Percentiles rank a stretch among this genome's conserved stretches.
Evolutionary conservation across 1,284 basidiomycete species (phyloP).

Genomic region (Phlebopus sp.): DNA sequence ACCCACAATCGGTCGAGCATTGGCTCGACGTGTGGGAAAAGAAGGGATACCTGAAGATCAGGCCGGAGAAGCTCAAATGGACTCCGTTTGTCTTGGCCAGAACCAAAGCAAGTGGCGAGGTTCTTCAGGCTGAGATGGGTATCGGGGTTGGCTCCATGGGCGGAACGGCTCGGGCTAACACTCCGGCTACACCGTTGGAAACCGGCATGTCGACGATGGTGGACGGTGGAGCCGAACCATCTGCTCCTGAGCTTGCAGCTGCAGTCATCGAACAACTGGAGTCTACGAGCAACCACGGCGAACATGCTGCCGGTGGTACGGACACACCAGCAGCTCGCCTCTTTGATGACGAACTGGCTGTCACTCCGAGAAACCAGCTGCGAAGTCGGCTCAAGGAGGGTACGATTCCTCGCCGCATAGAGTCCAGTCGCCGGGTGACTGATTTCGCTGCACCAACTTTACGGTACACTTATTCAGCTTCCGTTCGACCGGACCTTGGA

Average conservation of each 20-base stretch:
- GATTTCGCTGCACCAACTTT: not conserved
- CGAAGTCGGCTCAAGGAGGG: conserved; percentile 14
- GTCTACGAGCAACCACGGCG: conserved; percentile 1
- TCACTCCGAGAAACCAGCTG: conserved; percentile 18
- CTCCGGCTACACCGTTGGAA: conserved; percentile 22
- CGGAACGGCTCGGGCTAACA: conserved; percentile 18
- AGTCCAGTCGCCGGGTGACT: conserved; percentile 10
- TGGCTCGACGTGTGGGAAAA: conserved; percentile 72
- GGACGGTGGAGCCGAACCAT: conserved; percentile 19
- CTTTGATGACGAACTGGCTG: conserved; percentile 28
- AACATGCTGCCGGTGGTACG: conserved; percentile 4
- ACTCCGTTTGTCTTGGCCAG: conserved; percentile 84
- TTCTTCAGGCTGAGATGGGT: conserved; percentile 29
- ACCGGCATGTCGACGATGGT: conserved; percentile 21
- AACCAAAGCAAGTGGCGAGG: conserved; percentile 43
- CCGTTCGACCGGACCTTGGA: conserved; percentile 17
- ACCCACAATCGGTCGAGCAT: conserved; percentile 63
- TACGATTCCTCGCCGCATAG: conserved; percentile 9
- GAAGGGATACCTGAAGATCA: conserved; percentile 81
- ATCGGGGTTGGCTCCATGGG: conserved; percentile 19
- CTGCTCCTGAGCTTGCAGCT: conserved; percentile 12
- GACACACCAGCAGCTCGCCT: conserved; percentile 30
- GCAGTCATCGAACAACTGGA: conserved; percentile 19
- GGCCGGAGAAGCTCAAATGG: conserved; percentile 90
- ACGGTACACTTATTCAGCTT: conserved; percentile 14